These are phyloP conservation scores for Barnettozyma vustinii DNA, from an alignment of 805 yeast species.

Conservation along the genomic window DNA sequence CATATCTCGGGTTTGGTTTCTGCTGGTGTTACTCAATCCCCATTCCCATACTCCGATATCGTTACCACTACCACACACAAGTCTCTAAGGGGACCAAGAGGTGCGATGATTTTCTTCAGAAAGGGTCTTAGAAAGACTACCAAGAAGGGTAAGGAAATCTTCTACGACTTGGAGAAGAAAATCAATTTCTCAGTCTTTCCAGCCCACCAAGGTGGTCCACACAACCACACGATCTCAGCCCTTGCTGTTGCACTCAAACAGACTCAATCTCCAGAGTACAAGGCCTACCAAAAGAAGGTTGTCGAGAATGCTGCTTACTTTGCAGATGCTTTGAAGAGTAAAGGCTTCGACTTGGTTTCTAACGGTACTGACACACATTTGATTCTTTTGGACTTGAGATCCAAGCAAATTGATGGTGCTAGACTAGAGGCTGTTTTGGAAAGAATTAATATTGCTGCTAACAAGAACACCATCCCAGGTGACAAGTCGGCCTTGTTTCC, in stretches of 20 bases:
- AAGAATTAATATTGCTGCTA: conserved; percentile 88
- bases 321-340: conserved; percentile 64
- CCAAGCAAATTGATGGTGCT: conserved; percentile 92
- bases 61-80: conserved; percentile 99
- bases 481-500: conserved; percentile 96
- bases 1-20: conserved; percentile 95
- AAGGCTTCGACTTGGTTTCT: conserved; percentile 80
- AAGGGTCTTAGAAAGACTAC: conserved; percentile 85
- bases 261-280: conserved; percentile 85
- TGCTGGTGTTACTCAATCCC: conserved; percentile 93
- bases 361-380: conserved; percentile 97
- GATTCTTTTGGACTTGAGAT: conserved; percentile 85
- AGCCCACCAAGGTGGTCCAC: conserved; percentile 99
- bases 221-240: conserved; percentile 97
- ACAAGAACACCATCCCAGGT: conserved; percentile 97
- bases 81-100: conserved; percentile 98
- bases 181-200: conserved; percentile 99
- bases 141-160: conserved; percentile 88
- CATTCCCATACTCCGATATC: conserved; percentile 94
- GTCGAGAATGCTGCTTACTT: conserved; percentile 82
- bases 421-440: conserved; percentile 95
- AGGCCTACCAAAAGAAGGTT: conserved; percentile 84
- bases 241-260: conserved; percentile 95
- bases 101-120: conserved; percentile 99
- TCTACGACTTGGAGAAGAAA: conserved; percentile 88